These are phyloP conservation scores for rapeseed (Brassica napus) DNA, from an alignment of 345 rosid species.

Conservation along the genomic window DNA sequence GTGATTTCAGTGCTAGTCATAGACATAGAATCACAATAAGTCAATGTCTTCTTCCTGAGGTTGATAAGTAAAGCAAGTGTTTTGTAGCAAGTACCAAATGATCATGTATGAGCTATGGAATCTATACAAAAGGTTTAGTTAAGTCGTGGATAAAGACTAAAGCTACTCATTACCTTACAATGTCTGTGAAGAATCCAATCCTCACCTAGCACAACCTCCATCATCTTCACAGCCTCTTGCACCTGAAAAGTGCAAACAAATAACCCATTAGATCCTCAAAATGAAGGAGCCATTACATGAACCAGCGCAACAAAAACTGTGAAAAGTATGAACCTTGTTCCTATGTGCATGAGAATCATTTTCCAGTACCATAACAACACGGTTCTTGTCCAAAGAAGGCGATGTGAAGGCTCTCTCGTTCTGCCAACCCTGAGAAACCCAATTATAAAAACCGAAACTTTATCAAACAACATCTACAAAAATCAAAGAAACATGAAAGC, in stretches of 20 bases:
- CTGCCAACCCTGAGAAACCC: conserved; percentile 58
- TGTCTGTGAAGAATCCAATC: conserved; percentile 78
- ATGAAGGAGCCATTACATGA: background rate
- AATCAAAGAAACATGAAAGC: background rate
- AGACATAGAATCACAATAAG: background rate
- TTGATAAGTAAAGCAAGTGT: background rate
- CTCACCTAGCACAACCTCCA: conserved; percentile 78
- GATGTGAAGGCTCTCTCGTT: conserved; percentile 55
- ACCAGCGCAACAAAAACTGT: background rate
- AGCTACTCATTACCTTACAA: conserved; percentile 55
- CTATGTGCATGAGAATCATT: conserved; percentile 56
- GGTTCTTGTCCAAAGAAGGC: conserved; percentile 43
- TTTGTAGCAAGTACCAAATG: background rate
- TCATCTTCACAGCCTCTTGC: conserved; percentile 69
- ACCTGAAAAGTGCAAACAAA: conserved; percentile 45
- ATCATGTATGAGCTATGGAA: conserved; percentile 7
- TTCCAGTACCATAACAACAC: conserved; percentile 57
- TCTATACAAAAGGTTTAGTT: background rate
- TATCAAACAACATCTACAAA: background rate
- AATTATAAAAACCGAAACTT: background rate
- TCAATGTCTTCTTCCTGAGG: background rate
- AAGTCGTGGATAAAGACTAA: background rate
- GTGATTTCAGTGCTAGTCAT: background rate
- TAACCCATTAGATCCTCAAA: conserved; percentile 1
- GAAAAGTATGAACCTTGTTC: conserved; percentile 57